phyloP scores from a whole-genome alignment of 495 filamentous ascomycete species.

The Hamigera avellanea region DNA sequence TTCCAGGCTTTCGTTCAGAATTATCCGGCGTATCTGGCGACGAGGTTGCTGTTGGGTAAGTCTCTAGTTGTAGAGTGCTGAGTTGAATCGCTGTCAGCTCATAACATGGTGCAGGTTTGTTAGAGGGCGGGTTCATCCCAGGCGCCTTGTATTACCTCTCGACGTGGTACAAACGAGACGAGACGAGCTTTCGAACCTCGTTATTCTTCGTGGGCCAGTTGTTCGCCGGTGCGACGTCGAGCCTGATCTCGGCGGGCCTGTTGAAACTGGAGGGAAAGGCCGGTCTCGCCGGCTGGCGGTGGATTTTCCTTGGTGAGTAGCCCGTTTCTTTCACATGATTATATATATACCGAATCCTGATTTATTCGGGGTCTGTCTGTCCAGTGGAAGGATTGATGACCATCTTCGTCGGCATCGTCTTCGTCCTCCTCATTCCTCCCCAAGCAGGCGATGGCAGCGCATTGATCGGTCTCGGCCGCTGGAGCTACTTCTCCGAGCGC shows the following conservation, averaged over 20 bases:
- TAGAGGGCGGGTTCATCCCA: no score
- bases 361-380: neutral
- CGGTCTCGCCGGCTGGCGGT: slow-evolving; percentile 47
- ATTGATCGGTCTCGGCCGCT: slow-evolving; percentile 26
- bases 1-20: slow-evolving; percentile 47
- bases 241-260: slow-evolving; percentile 40
- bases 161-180: slow-evolving; percentile 47
- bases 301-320: slow-evolving; percentile 43
- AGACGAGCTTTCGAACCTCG: slow-evolving; percentile 41
- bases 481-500: slow-evolving; percentile 32
- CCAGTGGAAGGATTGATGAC: slow-evolving; percentile 44
- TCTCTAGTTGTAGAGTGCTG: slow-evolving; percentile 18
- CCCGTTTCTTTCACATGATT: neutral
- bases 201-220: slow-evolving; percentile 45
- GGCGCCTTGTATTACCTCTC: slow-evolving; percentile 50
- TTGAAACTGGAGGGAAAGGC: slow-evolving; percentile 36
- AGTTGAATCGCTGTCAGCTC: no score
- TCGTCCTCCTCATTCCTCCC: slow-evolving; percentile 37
- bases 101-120: no score
- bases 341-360: neutral
- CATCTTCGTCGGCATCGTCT: slow-evolving; percentile 36
- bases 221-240: slow-evolving; percentile 40
- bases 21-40: slow-evolving; percentile 37
- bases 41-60: slow-evolving; percentile 43
- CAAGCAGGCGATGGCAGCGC: slow-evolving; percentile 28